Percentiles rank a stretch among this genome's conserved stretches.
Evolutionary conservation across 2,329 filamentous ascomycete genomes (phyloP).

Genomic region (Aspergillus uvarum): DNA sequence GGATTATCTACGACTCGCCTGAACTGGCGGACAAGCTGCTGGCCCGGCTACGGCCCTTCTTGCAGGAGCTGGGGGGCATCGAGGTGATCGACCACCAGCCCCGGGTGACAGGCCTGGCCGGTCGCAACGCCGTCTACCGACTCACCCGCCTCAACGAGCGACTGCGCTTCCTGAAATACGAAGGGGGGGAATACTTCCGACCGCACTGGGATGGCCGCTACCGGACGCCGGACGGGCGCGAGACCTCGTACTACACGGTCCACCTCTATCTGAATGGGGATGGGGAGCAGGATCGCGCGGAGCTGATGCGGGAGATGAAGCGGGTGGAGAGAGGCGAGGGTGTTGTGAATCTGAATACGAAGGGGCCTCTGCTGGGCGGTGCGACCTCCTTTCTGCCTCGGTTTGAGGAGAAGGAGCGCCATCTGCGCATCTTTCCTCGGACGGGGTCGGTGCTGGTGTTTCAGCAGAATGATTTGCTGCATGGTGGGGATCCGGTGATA

Average conservation of each 20-base stretch:
- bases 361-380: slow-evolving; percentile 49
- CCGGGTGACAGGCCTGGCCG: slow-evolving; percentile 46
- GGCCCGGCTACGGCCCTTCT: slow-evolving; percentile 51
- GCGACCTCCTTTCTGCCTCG: slow-evolving; percentile 53
- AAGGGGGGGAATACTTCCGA: slow-evolving; percentile 69
- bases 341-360: slow-evolving; percentile 23
- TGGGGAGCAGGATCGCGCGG: slow-evolving; percentile 35
- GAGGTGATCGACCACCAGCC: slow-evolving; percentile 40
- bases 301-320: slow-evolving; percentile 25
- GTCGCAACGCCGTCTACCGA: slow-evolving; percentile 39
- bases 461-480: slow-evolving; percentile 54
- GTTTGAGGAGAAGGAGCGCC: slow-evolving; percentile 31
- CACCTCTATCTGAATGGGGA: slow-evolving; percentile 57
- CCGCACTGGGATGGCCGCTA: slow-evolving; percentile 69
- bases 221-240: slow-evolving; percentile 53
- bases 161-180: slow-evolving; percentile 74
- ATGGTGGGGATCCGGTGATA: slow-evolving; percentile 56
- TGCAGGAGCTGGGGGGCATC: slow-evolving; percentile 51
- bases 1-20: slow-evolving; percentile 71
- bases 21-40: slow-evolving; percentile 64
- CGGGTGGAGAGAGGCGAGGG: slow-evolving; percentile 13
- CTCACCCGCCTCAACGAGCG: slow-evolving; percentile 63
- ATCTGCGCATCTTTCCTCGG: slow-evolving; percentile 49
- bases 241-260: slow-evolving; percentile 55
- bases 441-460: slow-evolving; percentile 56